Evolutionary conservation across 306 rosid species (phyloP).

Genomic region (Lathyrus tuberosus): DNA sequence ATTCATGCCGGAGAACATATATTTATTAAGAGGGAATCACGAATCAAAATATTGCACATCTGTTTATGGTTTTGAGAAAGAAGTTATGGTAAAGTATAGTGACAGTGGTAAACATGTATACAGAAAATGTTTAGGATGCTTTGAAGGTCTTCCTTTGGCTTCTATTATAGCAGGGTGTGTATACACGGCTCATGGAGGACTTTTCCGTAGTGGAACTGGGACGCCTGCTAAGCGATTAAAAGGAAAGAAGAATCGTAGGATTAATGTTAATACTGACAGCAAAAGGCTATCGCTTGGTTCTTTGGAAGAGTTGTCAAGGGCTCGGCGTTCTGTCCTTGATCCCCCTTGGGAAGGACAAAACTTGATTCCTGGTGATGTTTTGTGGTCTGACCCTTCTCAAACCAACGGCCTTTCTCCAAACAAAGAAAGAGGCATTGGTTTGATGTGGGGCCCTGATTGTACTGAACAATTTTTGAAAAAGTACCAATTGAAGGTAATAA

Average conservation of each 20-base stretch:
- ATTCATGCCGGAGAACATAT: conserved; percentile 61
- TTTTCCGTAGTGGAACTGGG: conserved; percentile 67
- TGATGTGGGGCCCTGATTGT: conserved; percentile 90
- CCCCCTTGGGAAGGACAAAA: conserved; percentile 94
- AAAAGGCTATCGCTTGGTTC: conserved; percentile 64
- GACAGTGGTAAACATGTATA: conserved; percentile 84
- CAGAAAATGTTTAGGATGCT: conserved; percentile 88
- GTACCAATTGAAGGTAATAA: conserved; percentile 63
- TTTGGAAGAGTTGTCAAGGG: conserved; percentile 71
- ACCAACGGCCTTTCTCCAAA: conserved; percentile 76
- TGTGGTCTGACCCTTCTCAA: conserved; percentile 95
- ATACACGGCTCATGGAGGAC: conserved; percentile 90
- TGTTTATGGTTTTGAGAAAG: conserved; percentile 88
- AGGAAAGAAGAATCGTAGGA: conserved; percentile 78
- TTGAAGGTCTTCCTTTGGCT: conserved; percentile 92
- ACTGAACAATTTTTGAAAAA: conserved; percentile 85
- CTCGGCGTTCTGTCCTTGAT: conserved; percentile 87
- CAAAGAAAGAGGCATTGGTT: conserved; percentile 87
- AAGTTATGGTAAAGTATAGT: conserved; percentile 73
- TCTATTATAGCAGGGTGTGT: conserved; percentile 73
- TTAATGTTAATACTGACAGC: conserved; percentile 50
- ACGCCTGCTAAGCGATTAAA: conserved; percentile 69
- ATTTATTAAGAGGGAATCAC: conserved; percentile 81
- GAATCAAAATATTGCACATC: conserved; percentile 92
- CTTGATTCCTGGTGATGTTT: conserved; percentile 90